Conservation (phyloP, 164 flowering plant species). For the Hamamelis virginiana region DNA sequence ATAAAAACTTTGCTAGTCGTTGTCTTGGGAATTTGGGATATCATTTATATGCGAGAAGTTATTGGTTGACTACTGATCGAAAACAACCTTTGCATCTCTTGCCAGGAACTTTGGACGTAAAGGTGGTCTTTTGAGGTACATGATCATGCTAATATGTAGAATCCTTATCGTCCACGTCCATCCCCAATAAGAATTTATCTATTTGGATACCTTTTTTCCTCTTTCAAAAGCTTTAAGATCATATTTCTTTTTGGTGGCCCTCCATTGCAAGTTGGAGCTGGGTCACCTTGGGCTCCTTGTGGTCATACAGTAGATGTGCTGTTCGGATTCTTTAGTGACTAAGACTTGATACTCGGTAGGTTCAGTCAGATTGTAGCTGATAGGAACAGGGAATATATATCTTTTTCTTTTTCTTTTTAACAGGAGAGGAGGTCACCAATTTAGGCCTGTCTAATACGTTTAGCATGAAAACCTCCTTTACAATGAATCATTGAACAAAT, state of each 20-base stretch:
- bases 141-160: constrained; percentile 9
- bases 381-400: neutral
- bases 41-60: no score
- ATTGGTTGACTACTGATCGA: no score
- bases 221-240: neutral
- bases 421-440: neutral
- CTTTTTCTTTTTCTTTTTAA: no score
- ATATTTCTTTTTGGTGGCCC: constrained; percentile 9
- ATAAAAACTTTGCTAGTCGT: no score
- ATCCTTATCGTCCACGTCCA: constrained; percentile 27
- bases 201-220: constrained; percentile 1
- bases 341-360: neutral
- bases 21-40: no score
- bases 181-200: constrained; percentile 2
- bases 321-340: neutral
- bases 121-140: constrained; percentile 2
- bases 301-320: neutral
- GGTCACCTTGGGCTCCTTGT: neutral
- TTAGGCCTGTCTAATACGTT: neutral
- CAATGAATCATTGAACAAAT: neutral
- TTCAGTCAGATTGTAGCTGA: neutral
- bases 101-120: no score
- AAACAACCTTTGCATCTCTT: no score
- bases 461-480: neutral
- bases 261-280: constrained; percentile 7